Conservation (phyloP, 140 eudicot genomes). For the Bidens hawaiensis region DNA sequence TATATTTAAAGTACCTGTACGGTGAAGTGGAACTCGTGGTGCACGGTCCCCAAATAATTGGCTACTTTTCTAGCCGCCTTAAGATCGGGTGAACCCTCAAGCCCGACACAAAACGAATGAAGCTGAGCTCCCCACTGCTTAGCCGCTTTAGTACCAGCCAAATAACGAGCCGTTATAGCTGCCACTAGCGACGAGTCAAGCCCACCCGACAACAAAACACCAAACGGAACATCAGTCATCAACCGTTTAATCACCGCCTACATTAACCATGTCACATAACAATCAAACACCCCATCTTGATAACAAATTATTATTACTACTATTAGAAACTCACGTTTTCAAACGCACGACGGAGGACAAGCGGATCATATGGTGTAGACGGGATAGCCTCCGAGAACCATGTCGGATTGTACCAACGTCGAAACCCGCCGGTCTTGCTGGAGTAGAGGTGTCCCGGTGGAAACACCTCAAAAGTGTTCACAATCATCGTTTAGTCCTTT, state of each 20-base stretch:
- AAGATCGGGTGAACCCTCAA: slow-evolving; percentile 80
- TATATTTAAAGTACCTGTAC: slow-evolving; percentile 66
- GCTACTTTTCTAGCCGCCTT: slow-evolving; percentile 81
- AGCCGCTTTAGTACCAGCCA: slow-evolving; percentile 58
- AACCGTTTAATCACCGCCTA: slow-evolving; percentile 69
- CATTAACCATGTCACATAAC: slow-evolving; percentile 6
- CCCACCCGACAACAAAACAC: slow-evolving; percentile 73
- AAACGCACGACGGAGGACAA: slow-evolving; percentile 67
- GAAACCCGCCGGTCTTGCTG: slow-evolving; percentile 58
- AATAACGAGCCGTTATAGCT: slow-evolving; percentile 54
- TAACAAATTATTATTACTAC: neutral
- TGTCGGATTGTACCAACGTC: slow-evolving; percentile 82
- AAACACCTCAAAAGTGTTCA: slow-evolving; percentile 14
- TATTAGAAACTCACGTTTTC: slow-evolving; percentile 59
- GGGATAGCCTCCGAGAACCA: slow-evolving; percentile 88
- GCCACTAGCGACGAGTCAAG: slow-evolving; percentile 71
- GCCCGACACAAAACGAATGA: slow-evolving; percentile 74
- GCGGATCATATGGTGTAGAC: slow-evolving; percentile 69
- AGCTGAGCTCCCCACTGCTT: slow-evolving; percentile 72
- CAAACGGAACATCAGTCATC: slow-evolving; percentile 85
- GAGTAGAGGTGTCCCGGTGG: slow-evolving; percentile 6
- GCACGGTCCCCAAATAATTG: slow-evolving; percentile 65
- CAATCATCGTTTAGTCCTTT: slow-evolving; percentile 5
- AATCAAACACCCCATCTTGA: neutral
- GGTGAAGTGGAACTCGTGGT: slow-evolving; percentile 76